These are phyloP conservation scores for Selaginella moellendorffii DNA, from an alignment of 75 land plant genomes.

Conservation along the genomic window DNA sequence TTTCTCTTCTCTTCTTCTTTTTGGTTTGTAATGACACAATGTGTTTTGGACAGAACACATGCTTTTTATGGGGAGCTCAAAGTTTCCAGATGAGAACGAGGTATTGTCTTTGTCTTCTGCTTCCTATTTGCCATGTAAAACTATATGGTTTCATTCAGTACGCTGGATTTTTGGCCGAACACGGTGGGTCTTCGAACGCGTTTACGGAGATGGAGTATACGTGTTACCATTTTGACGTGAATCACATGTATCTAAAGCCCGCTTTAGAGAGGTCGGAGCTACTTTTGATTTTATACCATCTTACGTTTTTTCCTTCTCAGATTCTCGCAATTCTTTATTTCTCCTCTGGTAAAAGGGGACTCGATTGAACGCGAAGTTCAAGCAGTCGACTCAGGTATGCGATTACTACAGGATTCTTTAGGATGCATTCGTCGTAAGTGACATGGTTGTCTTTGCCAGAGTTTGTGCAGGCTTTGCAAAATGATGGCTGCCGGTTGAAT, in stretches of 20 bases:
- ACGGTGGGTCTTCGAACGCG: slow-evolving; percentile 97
- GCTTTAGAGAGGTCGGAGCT: slow-evolving; percentile 56
- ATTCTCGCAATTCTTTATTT: slow-evolving; percentile 87
- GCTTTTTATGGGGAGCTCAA: slow-evolving; percentile 94
- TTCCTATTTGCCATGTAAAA: background rate
- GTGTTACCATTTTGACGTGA: slow-evolving; percentile 86
- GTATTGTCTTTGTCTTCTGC: slow-evolving; percentile 18
- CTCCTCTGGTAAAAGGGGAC: slow-evolving; percentile 79
- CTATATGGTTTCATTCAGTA: too few species aligned
- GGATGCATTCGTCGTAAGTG: too few species aligned
- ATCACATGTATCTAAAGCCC: slow-evolving; percentile 60
- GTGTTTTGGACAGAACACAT: slow-evolving; percentile 68
- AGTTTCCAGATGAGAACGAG: slow-evolving; percentile 94
- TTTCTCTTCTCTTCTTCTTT: background rate
- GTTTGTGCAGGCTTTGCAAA: slow-evolving; percentile 78
- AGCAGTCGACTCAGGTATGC: slow-evolving; percentile 89
- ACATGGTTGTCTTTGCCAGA: too few species aligned
- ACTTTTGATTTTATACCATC: background rate
- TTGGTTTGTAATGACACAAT: background rate
- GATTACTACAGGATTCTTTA: too few species aligned
- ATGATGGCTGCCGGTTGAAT: slow-evolving; percentile 68
- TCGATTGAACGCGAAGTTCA: slow-evolving; percentile 92
- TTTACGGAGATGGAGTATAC: slow-evolving; percentile 86
- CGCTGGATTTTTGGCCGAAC: slow-evolving; percentile 85
- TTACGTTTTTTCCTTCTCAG: slow-evolving; percentile 21